Evolutionary conservation across 2,329 filamentous ascomycete species (phyloP).

Genomic region (Furcasterigmium sp.): DNA sequence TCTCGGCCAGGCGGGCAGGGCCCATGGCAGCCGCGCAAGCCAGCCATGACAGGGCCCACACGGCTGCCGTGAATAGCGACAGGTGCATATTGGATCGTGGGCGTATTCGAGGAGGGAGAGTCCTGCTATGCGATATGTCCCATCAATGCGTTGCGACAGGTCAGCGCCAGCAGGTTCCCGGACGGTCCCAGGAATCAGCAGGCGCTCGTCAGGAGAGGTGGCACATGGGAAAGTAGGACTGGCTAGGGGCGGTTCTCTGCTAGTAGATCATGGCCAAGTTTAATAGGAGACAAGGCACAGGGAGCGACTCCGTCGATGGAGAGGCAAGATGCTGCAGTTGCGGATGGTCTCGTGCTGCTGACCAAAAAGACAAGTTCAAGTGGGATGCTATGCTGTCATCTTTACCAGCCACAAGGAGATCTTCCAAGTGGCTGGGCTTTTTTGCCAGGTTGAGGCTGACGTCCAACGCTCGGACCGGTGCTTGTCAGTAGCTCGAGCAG

Average conservation of each 20-base stretch:
- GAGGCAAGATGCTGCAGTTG: too few relatives aligned
- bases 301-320: too few relatives aligned
- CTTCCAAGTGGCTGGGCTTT: too few relatives aligned
- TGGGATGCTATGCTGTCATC: constrained; percentile 4
- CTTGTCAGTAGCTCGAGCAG: too few relatives aligned
- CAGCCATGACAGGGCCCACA: constrained; percentile 34
- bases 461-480: too few relatives aligned
- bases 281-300: constrained; percentile 1
- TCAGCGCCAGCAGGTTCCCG: constrained; percentile 1
- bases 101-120: background rate
- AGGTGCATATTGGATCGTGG: background rate
- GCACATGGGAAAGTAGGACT: background rate
- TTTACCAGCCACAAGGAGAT: background rate
- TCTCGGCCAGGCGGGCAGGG: constrained; percentile 45
- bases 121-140: constrained; percentile 14
- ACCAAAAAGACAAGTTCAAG: background rate
- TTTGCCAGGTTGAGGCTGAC: too few relatives aligned
- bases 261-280: background rate
- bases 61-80: constrained; percentile 8
- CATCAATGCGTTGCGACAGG: constrained; percentile 8
- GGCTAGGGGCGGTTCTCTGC: background rate
- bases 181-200: background rate
- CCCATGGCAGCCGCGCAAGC: constrained; percentile 43
- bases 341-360: background rate
- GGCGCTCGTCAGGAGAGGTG: constrained; percentile 2